Conservation (phyloP, 768 basidiomycete species). For the Russula vinacea region DNA sequence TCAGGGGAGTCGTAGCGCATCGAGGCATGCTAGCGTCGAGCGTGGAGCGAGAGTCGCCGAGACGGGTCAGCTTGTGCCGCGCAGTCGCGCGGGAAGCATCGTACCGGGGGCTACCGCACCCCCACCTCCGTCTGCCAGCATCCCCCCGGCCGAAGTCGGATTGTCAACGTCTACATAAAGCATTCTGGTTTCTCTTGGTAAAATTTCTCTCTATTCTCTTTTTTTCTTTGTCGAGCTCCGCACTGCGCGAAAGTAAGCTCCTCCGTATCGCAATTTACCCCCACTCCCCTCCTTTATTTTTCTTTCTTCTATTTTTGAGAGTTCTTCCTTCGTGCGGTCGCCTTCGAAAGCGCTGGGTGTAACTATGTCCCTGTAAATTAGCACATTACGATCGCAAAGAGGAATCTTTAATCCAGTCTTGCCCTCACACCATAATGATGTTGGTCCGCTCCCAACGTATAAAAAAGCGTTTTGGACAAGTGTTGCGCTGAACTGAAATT, state of each 20-base stretch:
- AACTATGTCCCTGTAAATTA: conserved; percentile 23
- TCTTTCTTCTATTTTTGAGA: background rate
- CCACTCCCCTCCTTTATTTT: background rate
- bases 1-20: conserved; percentile 41
- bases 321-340: background rate
- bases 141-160: conserved; percentile 14
- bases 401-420: conserved; percentile 15
- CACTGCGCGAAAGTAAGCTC: background rate
- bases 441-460: too few species aligned
- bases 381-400: conserved; percentile 14
- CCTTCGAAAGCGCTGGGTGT: conserved; percentile 2
- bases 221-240: background rate
- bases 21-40: conserved; percentile 58
- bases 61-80: conserved; percentile 53
- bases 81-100: conserved; percentile 29
- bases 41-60: conserved; percentile 67
- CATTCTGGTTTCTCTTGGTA: background rate
- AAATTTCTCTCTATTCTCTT: background rate
- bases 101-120: conserved; percentile 7
- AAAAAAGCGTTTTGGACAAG: too few species aligned
- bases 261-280: background rate
- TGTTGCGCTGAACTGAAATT: too few species aligned
- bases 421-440: background rate
- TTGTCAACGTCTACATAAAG: conserved; percentile 14
- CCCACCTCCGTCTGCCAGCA: background rate